Percentiles rank a stretch among this genome's conserved stretches.
Conservation (phyloP, 805 yeast species). For the Wickerhamomyces xylosicus region DNA sequence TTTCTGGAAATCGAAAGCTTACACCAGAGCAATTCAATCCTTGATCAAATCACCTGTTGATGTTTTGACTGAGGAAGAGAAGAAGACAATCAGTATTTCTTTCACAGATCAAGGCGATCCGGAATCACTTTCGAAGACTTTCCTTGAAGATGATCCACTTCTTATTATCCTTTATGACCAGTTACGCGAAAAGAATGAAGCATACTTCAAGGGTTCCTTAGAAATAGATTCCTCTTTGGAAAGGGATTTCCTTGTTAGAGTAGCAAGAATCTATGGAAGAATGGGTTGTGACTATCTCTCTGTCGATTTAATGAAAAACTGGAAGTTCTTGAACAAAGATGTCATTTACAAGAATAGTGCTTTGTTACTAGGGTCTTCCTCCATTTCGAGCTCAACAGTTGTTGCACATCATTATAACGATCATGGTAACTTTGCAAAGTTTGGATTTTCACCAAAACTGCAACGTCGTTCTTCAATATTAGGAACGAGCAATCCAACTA, state of each 20-base stretch:
- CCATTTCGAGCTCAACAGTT: too few relatives aligned
- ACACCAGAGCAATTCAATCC: conserved; percentile 47
- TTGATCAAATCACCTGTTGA: conserved; percentile 46
- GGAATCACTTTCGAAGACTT: conserved; percentile 24
- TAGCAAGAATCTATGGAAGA: conserved; percentile 57
- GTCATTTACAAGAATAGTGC: too few relatives aligned
- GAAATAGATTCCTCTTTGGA: conserved; percentile 37
- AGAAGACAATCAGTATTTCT: conserved; percentile 10
- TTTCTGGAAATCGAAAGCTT: conserved; percentile 51
- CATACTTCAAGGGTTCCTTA: conserved; percentile 39
- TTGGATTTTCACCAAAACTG: conserved; percentile 16
- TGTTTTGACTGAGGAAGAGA: conserved; percentile 23
- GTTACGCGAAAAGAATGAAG: conserved; percentile 42
- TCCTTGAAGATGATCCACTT: conserved; percentile 74
- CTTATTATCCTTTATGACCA: conserved; percentile 54
- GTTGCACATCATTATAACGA: not conserved
- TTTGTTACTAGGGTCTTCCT: too few relatives aligned
- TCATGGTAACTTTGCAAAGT: conserved; percentile 12
- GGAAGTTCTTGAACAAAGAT: conserved; percentile 44
- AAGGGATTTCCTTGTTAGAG: conserved; percentile 48
- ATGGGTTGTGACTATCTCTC: conserved; percentile 90
- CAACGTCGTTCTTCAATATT: conserved; percentile 11
- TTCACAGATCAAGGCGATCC: conserved; percentile 4
- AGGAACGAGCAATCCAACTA: conserved; percentile 6
- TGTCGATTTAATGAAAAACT: conserved; percentile 47